Percentiles rank a stretch among this genome's conserved stretches.
Evolutionary conservation across 2,329 filamentous ascomycete genomes (phyloP).

Genomic region (Colletotrichum musae): DNA sequence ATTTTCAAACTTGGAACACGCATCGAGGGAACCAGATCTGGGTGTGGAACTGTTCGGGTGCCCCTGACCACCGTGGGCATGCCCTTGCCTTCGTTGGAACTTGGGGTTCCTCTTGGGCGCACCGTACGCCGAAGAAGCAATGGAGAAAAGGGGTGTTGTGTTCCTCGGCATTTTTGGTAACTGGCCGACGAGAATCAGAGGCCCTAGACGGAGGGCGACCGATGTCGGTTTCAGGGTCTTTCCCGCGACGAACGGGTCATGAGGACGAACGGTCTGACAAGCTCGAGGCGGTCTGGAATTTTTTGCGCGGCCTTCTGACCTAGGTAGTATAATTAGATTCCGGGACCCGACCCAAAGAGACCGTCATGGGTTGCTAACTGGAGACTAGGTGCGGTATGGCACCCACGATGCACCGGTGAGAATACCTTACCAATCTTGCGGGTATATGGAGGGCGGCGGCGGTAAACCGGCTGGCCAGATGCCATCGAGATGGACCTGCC

Average conservation of each 20-base stretch:
- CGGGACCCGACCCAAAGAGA: constrained; percentile 2
- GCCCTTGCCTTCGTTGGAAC: neutral
- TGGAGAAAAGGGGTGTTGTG: neutral
- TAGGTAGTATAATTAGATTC: constrained; percentile 9
- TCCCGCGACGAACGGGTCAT: constrained; percentile 33
- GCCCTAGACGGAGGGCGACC: constrained; percentile 23
- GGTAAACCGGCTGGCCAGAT: no score
- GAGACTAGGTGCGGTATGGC: neutral
- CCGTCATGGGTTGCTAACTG: neutral
- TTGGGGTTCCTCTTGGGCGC: no score
- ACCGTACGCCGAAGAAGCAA: neutral
- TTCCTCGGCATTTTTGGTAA: constrained; percentile 3
- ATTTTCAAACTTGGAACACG: constrained; percentile 36
- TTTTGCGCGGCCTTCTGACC: constrained; percentile 26
- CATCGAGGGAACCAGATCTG: constrained; percentile 33
- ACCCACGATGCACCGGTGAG: constrained; percentile 17
- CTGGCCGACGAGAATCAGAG: neutral
- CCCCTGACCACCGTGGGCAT: neutral
- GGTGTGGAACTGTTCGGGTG: constrained; percentile 16
- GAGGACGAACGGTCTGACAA: constrained; percentile 36
- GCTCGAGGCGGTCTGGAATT: constrained; percentile 37
- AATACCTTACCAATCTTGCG: neutral
- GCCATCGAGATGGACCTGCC: no score
- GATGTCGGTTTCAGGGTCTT: constrained; percentile 40
- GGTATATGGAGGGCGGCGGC: neutral